A percentile compares a stretch with the other conserved stretches of the same genome.
phyloP scores from a whole-genome alignment of 495 filamentous ascomycete genomes.

The Haplographium delicatum region DNA sequence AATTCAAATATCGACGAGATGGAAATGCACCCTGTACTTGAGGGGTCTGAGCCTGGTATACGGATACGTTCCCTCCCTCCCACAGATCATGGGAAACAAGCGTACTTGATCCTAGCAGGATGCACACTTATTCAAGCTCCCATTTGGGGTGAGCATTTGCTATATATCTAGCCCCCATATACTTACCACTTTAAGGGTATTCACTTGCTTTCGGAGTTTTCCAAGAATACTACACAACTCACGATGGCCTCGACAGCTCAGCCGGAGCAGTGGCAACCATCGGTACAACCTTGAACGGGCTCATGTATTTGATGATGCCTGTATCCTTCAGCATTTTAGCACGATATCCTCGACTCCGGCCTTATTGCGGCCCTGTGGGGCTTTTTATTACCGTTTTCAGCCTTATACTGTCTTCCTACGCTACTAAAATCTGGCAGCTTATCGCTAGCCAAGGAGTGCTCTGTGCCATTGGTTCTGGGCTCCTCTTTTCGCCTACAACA shows the following conservation, averaged over 20 bases:
- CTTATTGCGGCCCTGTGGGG: slow-evolving; percentile 2
- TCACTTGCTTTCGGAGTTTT: slow-evolving; percentile 46
- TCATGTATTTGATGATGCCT: slow-evolving; percentile 43
- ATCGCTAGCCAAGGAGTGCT: slow-evolving; percentile 48
- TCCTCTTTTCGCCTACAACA: slow-evolving; percentile 39
- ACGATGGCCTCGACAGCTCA: slow-evolving; percentile 33
- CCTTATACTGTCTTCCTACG: slow-evolving; percentile 41
- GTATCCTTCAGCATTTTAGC: slow-evolving; percentile 27
- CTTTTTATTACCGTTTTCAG: slow-evolving; percentile 33
- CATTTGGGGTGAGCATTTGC: slow-evolving; percentile 46
- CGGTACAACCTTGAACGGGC: slow-evolving; percentile 29
- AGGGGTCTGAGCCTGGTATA: slow-evolving; percentile 1
- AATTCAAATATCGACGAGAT: neutral
- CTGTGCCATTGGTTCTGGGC: slow-evolving; percentile 35
- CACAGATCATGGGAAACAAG: slow-evolving; percentile 47
- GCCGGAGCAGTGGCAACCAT: slow-evolving; percentile 30
- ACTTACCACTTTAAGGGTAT: slow-evolving; percentile 33
- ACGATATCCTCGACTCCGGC: slow-evolving; percentile 22
- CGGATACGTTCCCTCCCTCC: slow-evolving; percentile 39
- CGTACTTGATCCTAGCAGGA: slow-evolving; percentile 52
- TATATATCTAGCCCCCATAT: neutral
- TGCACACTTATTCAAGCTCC: slow-evolving; percentile 53
- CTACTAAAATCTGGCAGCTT: slow-evolving; percentile 38
- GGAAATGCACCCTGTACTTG: neutral
- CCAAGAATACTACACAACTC: slow-evolving; percentile 39